Percentiles rank a stretch among this genome's conserved stretches.
These are phyloP conservation scores for Purpureocillium lavendulum DNA, from an alignment of 2,329 filamentous ascomycete species.

Conservation along the genomic window DNA sequence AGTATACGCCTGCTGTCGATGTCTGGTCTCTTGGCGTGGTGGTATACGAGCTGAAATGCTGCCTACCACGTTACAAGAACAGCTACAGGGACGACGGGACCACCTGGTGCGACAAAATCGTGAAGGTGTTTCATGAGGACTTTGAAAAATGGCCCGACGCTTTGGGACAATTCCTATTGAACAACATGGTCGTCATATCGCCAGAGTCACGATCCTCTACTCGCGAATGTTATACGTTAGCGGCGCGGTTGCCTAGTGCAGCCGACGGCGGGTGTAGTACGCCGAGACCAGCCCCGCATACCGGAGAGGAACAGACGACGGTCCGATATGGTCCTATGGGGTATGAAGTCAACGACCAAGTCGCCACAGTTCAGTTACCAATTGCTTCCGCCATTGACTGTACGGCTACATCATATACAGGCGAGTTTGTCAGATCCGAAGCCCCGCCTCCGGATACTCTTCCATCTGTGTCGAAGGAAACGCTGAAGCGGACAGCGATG, in stretches of 20 bases:
- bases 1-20: conserved; percentile 83
- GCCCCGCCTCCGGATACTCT: conserved; percentile 1
- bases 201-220: conserved; percentile 1
- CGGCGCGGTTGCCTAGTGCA: background rate
- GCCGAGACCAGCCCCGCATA: background rate
- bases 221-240: background rate
- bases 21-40: conserved; percentile 90
- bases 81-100: conserved; percentile 1
- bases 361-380: background rate
- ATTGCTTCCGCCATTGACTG: background rate
- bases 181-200: conserved; percentile 1
- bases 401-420: background rate
- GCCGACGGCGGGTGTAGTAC: background rate
- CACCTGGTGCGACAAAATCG: conserved; percentile 1
- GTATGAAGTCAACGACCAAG: background rate
- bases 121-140: background rate
- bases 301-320: background rate
- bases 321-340: background rate
- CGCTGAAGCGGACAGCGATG: background rate
- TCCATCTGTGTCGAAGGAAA: background rate
- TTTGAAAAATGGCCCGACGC: background rate
- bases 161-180: background rate
- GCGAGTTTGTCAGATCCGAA: background rate
- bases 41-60: background rate
- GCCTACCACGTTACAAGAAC: background rate